Evolutionary conservation across 345 rosid species (phyloP), one percentile per base, ranked within the genome.

Genomic region (Camelina laxa): DNA sequence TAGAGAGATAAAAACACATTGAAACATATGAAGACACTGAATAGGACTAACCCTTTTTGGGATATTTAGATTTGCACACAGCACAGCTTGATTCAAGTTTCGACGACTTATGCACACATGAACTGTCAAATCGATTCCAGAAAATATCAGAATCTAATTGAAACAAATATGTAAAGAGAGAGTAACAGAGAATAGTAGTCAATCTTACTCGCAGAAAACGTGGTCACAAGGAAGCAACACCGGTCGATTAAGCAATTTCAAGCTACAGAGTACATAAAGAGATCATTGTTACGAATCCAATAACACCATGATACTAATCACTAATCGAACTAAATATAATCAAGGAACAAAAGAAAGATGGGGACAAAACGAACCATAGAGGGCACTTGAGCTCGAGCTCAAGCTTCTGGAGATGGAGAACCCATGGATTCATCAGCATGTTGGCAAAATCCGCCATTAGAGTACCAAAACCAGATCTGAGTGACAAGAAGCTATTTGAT

Each of bases 351-450:
- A 30, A 20, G 6, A 4, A 4, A 41, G 45, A 16, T 4, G 36
- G 9, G 9, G 45, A 15, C 6, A 21, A 35, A 38, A 78, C 87
- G 13, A 77, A 93, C 98, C 98, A 93, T 67, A 88, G 85, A 60
- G 97, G 91, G 61, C 98, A 93, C 44, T 89, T 91, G 76, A 91
- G 96, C 72, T 93, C 97, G 17, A 93, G 90, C 55, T 77, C 90
- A 67, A 93, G 77, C 63, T 91, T 93, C 75, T 89, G 94, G 47
- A 93, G 83, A 78, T 89, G 89, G 59, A 91, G 94, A 69, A 84
- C 75, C 88, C 91, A 89, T 19, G 98, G 94, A 60, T 88, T 86
- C 74, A 86, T 75, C 48, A 81, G 56, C 58, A 82, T 79, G 41
- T 54, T 75, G 42, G 51, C 9, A 3, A 79, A 74, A 56, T 73